phyloP scores from a whole-genome alignment of 1,284 basidiomycete genomes.

The Ceratobasidium sp. region DNA sequence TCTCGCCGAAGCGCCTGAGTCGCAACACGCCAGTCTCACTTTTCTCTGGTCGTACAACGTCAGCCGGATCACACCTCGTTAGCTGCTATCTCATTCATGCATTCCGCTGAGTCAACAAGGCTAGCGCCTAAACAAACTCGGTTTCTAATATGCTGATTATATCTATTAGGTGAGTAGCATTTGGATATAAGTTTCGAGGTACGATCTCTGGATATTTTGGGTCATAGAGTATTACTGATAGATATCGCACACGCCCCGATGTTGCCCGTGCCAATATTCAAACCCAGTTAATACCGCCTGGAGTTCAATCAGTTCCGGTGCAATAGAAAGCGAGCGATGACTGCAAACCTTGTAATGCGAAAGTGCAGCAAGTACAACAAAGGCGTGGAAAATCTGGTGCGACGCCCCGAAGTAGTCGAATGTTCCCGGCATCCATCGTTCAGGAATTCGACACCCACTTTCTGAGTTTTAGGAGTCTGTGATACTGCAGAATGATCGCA shows the following conservation, averaged over 20 bases:
- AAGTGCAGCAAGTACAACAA: conserved; percentile 82
- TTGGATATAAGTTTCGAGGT: neutral
- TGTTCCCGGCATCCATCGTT: conserved; percentile 79
- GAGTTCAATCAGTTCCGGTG: conserved; percentile 1
- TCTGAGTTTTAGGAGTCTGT: no score
- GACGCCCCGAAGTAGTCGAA: conserved; percentile 86
- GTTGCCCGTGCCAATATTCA: conserved; percentile 44
- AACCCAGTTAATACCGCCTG: conserved; percentile 35
- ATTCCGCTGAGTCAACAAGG: no score
- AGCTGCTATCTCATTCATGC: no score
- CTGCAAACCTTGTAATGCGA: conserved; percentile 70
- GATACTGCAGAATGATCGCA: no score
- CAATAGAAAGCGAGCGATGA: neutral
- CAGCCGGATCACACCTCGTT: no score
- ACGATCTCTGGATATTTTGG: neutral
- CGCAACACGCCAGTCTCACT: no score
- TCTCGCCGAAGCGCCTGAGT: no score
- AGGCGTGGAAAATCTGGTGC: conserved; percentile 89
- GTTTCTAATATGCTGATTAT: neutral
- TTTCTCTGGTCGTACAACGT: no score
- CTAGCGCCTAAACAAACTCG: no score
- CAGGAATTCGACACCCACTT: conserved; percentile 87
- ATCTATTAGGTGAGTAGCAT: neutral
- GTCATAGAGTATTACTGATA: conserved; percentile 12
- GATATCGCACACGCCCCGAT: conserved; percentile 23